Evolutionary conservation across 1,139 yeast genomes (phyloP), one percentile per base, ranked within the genome.

Genomic region (Geotrichum cucujoidarum): DNA sequence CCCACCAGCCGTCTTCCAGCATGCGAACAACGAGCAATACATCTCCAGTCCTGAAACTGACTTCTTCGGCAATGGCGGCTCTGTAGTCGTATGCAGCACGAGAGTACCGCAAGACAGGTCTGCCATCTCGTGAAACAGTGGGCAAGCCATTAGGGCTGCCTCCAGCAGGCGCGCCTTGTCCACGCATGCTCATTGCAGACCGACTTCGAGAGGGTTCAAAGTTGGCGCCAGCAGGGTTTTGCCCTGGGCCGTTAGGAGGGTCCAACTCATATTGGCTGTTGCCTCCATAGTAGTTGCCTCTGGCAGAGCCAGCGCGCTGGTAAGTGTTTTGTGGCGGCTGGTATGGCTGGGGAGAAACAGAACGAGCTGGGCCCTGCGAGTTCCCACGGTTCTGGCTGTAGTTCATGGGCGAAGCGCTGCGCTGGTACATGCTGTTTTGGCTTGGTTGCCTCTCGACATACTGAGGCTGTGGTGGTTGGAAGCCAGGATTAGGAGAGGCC

Each of bases 1-100:
- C 81, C 82, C 84, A 88, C 95, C 96, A 88, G 32, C 89, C 88
- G 60, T 88, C 95, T 48, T 83, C 90, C 63, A 87, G 95, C 71
- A 76, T 81, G 56, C 79, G 80, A 21, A 85, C 66, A 13, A 88
- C 78, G 53, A 80, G 74, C 64, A 88, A 69, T 13, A 78, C 64
- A 72, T 90, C 94, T 48, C 83, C 84, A 61, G 85, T 84, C 49
- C 76, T 75, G 72, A 88, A 87, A 17, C 75, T 69, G 11, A 87
- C 74, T 59, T 88, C 96, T 43, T 86, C 92, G n/a, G 82, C 83
- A 45, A 84, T 82, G 21, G 80, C 83, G 1, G 95, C 89, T 33
- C 76, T 74, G 67, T 84, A 88, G 41, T 80, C 80, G 60, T 82
- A 87, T 52, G 77, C 72, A 0, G 95, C 95, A 48, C 72, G 75